A percentile compares a stretch with the other conserved stretches of the same genome.
phyloP scores from a whole-genome alignment of 2,329 filamentous ascomycete species.

The Diaporthe australafricana region DNA sequence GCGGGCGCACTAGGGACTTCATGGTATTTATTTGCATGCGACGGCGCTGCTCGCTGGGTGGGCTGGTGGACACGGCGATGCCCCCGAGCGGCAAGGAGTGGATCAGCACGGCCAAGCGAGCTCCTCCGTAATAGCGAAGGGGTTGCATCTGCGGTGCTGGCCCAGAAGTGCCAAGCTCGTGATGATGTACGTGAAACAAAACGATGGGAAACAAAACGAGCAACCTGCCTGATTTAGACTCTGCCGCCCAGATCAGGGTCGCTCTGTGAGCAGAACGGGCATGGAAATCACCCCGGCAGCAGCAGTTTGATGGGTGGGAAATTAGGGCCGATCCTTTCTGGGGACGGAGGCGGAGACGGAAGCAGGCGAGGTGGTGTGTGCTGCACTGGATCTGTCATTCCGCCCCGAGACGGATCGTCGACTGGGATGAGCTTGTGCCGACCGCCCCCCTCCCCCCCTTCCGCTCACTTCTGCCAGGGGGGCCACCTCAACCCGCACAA shows the following conservation, averaged over 20 bases:
- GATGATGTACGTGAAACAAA: constrained; percentile 23
- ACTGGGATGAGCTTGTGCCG: too few relatives aligned
- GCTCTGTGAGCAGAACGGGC: constrained; percentile 4
- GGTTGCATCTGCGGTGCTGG: neutral
- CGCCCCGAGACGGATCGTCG: neutral
- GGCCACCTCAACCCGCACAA: neutral
- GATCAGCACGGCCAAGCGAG: constrained; percentile 14
- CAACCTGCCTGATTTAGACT: constrained; percentile 13
- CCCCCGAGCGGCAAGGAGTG: constrained; percentile 10
- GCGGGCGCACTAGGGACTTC: neutral
- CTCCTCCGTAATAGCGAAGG: constrained; percentile 19
- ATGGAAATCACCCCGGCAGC: constrained; percentile 6
- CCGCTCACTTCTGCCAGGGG: too few relatives aligned
- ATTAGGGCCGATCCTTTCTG: constrained; percentile 7
- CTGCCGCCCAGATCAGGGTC: neutral
- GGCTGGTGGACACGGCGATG: constrained; percentile 1
- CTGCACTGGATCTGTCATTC: neutral
- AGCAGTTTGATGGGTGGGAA: constrained; percentile 20
- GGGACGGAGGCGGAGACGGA: constrained; percentile 10
- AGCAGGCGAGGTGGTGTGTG: neutral
- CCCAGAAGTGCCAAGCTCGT: constrained; percentile 16
- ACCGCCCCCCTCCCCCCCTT: too few relatives aligned
- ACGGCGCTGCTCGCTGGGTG: neutral
- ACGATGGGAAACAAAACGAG: constrained; percentile 12
- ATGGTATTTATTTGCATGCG: constrained; percentile 2